Conservation (phyloP, 768 basidiomycete genomes). For the Leccinum disarticulatum region DNA sequence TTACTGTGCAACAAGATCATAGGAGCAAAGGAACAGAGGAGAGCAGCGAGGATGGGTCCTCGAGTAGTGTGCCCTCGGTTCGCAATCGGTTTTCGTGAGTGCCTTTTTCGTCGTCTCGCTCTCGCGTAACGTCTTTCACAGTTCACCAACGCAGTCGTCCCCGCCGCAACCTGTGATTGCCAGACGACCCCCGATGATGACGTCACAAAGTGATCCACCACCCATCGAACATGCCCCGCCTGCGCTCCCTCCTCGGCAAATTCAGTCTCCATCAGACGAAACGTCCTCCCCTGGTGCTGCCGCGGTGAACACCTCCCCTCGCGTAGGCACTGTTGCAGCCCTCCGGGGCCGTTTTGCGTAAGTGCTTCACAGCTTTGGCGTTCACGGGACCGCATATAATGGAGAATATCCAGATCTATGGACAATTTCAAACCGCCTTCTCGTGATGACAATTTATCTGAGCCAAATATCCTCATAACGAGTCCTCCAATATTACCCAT, state of each 20-base stretch:
- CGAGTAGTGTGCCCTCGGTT: conserved; percentile 40
- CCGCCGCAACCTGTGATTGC: conserved; percentile 21
- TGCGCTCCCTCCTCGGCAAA: conserved; percentile 20
- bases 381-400: not conserved
- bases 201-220: conserved; percentile 22
- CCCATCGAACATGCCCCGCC: conserved; percentile 13
- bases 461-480: conserved; percentile 26
- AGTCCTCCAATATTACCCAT: conserved; percentile 20
- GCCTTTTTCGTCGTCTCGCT: not conserved
- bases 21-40: conserved; percentile 9
- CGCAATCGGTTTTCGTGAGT: conserved; percentile 52
- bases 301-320: conserved; percentile 7
- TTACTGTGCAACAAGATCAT: not conserved
- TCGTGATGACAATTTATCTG: conserved; percentile 19
- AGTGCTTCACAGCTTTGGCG: not conserved
- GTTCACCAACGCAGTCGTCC: conserved; percentile 10
- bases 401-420: conserved; percentile 14
- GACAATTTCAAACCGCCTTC: conserved; percentile 19
- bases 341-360: conserved; percentile 37
- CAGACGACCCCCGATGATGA: conserved; percentile 17
- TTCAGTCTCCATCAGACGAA: conserved; percentile 4
- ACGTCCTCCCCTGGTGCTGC: not conserved
- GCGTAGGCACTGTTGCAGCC: conserved; percentile 35
- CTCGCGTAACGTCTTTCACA: conserved; percentile 4
- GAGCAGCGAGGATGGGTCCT: conserved; percentile 14